Conservation (phyloP, 2,329 filamentous ascomycete species). For the Trichoderma semiorbis region DNA sequence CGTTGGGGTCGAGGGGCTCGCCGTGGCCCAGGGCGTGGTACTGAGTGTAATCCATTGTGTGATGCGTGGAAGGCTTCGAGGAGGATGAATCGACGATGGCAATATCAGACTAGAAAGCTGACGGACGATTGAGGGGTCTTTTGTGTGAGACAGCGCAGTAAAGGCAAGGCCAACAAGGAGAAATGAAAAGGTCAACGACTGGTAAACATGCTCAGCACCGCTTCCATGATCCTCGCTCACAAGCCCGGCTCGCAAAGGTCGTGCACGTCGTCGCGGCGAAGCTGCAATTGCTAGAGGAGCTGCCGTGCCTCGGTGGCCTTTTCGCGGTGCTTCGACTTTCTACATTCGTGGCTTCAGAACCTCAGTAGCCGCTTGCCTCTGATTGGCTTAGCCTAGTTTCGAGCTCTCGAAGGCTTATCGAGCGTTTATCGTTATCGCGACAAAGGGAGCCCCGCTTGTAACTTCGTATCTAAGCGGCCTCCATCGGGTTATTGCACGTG, state of each 20-base stretch:
- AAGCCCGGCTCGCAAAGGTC: conserved; percentile 5
- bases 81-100: neutral
- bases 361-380: conserved; percentile 7
- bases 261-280: neutral
- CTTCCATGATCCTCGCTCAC: conserved; percentile 21
- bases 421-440: neutral
- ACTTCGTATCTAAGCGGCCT: neutral
- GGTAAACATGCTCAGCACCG: conserved; percentile 16
- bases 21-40: conserved; percentile 57
- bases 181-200: neutral
- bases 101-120: conserved; percentile 18
- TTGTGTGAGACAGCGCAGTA: neutral
- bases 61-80: conserved; percentile 6
- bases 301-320: conserved; percentile 22
- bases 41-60: conserved; percentile 55
- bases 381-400: conserved; percentile 11
- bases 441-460: conserved; percentile 8
- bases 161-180: neutral
- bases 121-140: conserved; percentile 11
- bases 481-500: conserved; percentile 13
- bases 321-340: conserved; percentile 18
- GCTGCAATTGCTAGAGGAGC: neutral
- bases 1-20: conserved; percentile 52
- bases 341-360: conserved; percentile 17
- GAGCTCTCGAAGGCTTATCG: conserved; percentile 6